These are phyloP conservation scores for Poa pratensis DNA, from an alignment of 176 grass and related monocot species.

Conservation along the genomic window DNA sequence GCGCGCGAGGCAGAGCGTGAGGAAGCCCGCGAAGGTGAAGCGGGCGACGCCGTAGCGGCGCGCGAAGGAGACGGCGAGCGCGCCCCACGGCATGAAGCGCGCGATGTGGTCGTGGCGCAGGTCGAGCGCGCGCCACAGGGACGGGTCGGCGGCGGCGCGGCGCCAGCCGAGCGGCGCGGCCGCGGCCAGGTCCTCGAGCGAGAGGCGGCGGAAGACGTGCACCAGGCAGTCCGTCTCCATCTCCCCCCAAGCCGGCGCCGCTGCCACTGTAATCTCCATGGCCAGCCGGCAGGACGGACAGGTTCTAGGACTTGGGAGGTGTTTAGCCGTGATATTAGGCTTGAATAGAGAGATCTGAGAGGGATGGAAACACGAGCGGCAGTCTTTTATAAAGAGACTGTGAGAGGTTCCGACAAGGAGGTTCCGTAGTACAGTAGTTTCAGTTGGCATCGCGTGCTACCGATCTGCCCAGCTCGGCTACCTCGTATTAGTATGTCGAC, in stretches of 20 bases:
- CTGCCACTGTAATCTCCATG: not conserved
- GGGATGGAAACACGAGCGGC: not conserved
- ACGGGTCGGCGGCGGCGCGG: constrained; percentile 59
- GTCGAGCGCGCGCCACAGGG: constrained; percentile 72
- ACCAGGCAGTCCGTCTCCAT: constrained; percentile 78
- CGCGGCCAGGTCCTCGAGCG: constrained; percentile 64
- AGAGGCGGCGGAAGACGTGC: constrained; percentile 61
- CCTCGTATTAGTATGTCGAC: too few species aligned
- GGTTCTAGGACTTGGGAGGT: not conserved
- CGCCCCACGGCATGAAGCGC: constrained; percentile 79
- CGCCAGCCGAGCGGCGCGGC: constrained; percentile 72
- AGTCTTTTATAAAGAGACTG: too few species aligned
- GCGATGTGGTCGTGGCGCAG: constrained; percentile 62
- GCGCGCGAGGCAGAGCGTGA: constrained; percentile 51
- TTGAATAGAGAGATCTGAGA: not conserved
- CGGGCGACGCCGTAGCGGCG: constrained; percentile 31
- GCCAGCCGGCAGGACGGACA: not conserved
- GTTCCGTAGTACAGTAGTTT: too few species aligned
- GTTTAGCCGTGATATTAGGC: not conserved
- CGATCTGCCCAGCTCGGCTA: too few species aligned
- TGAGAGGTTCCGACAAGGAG: too few species aligned
- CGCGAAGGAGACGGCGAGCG: constrained; percentile 53
- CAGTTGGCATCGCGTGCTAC: too few species aligned
- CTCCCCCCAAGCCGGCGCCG: constrained; percentile 56
- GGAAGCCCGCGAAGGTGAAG: constrained; percentile 60